These are phyloP conservation scores for Cutaneotrichosporon cyanovorans DNA, from an alignment of 1,284 basidiomycete species.

Conservation along the genomic window DNA sequence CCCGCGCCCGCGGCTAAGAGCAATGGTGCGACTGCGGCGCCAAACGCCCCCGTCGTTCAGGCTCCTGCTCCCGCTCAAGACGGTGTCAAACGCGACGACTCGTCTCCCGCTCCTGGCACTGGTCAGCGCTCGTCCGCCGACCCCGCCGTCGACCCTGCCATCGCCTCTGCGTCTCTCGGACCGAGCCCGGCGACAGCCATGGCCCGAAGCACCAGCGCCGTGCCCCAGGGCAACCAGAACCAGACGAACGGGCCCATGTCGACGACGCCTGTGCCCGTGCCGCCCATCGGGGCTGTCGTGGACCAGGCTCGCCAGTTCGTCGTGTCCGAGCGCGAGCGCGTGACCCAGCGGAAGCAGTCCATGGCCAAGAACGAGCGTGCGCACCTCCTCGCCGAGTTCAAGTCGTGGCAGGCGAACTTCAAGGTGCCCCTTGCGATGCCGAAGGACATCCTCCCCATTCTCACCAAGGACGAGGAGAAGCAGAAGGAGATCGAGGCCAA, in stretches of 20 bases:
- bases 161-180: conserved; percentile 17
- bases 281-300: conserved; percentile 28
- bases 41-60: neutral
- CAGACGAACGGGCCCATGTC: conserved; percentile 13
- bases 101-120: conserved; percentile 1
- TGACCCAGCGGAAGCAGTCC: conserved; percentile 83
- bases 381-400: conserved; percentile 64
- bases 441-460: conserved; percentile 83
- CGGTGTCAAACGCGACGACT: neutral
- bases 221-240: conserved; percentile 7
- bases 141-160: conserved; percentile 23
- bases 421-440: conserved; percentile 93
- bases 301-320: conserved; percentile 75
- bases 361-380: conserved; percentile 71
- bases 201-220: conserved; percentile 16
- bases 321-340: conserved; percentile 73
- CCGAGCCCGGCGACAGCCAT: conserved; percentile 10
- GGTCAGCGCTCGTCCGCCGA: conserved; percentile 12
- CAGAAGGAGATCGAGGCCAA: conserved; percentile 73
- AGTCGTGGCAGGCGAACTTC: conserved; percentile 87
- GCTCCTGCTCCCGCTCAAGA: conserved; percentile 2
- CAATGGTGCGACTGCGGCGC: neutral
- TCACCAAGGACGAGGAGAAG: conserved; percentile 82
- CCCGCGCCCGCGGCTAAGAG: neutral
- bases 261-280: conserved; percentile 6